Evolutionary conservation across 106 monocot species (phyloP).

Genomic region (Allium sativum): DNA sequence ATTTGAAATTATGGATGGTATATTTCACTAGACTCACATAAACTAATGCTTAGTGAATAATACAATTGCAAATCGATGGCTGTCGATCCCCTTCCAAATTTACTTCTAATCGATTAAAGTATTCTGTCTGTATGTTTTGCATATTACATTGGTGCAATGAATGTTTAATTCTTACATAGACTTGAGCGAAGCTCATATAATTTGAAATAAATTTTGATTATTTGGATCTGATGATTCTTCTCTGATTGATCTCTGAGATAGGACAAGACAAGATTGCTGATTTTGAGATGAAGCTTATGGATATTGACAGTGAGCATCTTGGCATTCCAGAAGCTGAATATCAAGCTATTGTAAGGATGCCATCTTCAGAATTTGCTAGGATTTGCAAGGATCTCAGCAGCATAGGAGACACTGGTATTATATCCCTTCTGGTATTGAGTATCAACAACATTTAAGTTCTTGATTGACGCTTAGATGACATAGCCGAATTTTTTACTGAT

Average conservation of each 20-base stretch:
- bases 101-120: no score
- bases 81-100: no score
- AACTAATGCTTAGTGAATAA: no score
- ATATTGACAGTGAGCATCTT: slow-evolving; percentile 61
- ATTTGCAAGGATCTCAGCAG: slow-evolving; percentile 67
- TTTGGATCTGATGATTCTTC: neutral
- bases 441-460: neutral
- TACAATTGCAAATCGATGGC: no score
- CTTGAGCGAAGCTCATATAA: no score
- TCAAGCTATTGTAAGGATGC: slow-evolving; percentile 61
- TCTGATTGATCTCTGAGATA: neutral
- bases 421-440: neutral
- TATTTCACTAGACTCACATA: no score
- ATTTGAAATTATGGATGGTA: no score
- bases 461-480: neutral
- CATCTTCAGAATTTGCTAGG: slow-evolving; percentile 43
- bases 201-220: no score
- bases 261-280: slow-evolving; percentile 43
- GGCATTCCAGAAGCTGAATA: slow-evolving; percentile 70
- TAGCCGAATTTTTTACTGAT: no score
- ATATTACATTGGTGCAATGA: no score
- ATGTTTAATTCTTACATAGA: no score
- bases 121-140: no score
- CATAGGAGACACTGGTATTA: slow-evolving; percentile 64
- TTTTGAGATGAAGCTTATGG: slow-evolving; percentile 81